These are phyloP conservation scores for Zelopaecilomyces penicillatus DNA, from an alignment of 2,329 filamentous ascomycete species.

Conservation along the genomic window DNA sequence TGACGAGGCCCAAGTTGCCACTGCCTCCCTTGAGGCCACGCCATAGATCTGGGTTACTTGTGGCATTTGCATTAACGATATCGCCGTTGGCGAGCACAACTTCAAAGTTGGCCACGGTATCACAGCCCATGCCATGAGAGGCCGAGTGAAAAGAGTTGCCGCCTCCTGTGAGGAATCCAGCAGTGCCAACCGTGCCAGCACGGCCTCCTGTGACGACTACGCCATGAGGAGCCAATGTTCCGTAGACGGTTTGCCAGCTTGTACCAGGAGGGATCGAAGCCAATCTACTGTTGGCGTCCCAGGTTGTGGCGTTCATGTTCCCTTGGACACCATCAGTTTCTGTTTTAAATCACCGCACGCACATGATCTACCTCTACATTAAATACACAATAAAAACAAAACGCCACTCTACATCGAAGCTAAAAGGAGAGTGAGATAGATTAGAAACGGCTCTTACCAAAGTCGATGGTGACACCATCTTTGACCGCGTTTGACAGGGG, in stretches of 20 bases:
- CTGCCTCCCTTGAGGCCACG: conserved; percentile 32
- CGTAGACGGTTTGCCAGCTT: conserved; percentile 30
- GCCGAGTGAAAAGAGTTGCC: conserved; percentile 29
- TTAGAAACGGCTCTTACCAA: conserved; percentile 13
- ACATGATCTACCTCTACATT: too few species aligned
- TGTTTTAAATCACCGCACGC: neutral
- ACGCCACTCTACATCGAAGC: too few species aligned
- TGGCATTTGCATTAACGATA: conserved; percentile 32
- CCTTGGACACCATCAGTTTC: conserved; percentile 9
- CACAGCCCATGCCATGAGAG: conserved; percentile 29
- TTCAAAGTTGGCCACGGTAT: conserved; percentile 35
- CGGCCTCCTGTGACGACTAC: conserved; percentile 27
- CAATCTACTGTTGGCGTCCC: conserved; percentile 19
- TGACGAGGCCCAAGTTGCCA: conserved; percentile 33
- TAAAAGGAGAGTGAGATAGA: too few species aligned
- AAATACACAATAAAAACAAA: too few species aligned
- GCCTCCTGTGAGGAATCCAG: conserved; percentile 27
- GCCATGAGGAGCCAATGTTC: conserved; percentile 22
- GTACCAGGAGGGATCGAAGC: conserved; percentile 27
- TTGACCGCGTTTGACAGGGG: conserved; percentile 26
- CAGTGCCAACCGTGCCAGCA: conserved; percentile 27
- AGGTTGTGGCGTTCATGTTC: conserved; percentile 22
- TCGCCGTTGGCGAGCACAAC: conserved; percentile 39
- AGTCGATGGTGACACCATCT: conserved; percentile 29
- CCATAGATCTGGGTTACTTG: conserved; percentile 32